Conservation (phyloP, 176 grass and related monocot genomes). For the Oryza officinalis region DNA sequence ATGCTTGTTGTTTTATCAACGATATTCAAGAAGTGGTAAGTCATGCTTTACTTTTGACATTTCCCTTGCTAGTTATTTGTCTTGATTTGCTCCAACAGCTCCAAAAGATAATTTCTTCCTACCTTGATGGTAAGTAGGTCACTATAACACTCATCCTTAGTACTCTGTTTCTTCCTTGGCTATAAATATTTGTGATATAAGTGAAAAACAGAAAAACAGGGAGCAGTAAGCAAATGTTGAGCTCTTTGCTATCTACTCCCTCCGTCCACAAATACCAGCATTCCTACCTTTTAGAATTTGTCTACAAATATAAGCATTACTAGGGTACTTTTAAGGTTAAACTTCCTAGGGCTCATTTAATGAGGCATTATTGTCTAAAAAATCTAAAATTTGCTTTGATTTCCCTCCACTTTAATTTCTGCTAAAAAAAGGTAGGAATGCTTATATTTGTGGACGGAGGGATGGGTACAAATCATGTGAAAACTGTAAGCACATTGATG, state of each 20-base stretch:
- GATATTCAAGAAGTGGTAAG: conserved; percentile 89
- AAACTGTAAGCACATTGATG: not conserved
- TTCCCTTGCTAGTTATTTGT: conserved; percentile 31
- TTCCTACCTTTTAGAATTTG: no score
- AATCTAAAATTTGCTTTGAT: no score
- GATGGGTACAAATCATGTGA: not conserved
- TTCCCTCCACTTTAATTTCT: no score
- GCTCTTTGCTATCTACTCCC: not conserved
- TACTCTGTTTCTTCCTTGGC: not conserved
- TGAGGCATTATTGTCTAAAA: no score
- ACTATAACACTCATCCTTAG: not conserved
- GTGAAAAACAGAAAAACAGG: not conserved
- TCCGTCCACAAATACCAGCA: not conserved
- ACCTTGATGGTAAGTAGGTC: not conserved
- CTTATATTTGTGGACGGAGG: no score
- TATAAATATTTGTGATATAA: not conserved
- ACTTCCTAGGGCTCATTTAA: no score
- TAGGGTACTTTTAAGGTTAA: no score
- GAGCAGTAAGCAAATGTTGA: not conserved
- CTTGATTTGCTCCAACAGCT: not conserved
- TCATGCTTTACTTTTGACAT: conserved; percentile 24
- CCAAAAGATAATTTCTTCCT: not conserved
- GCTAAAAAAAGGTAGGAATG: no score
- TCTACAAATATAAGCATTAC: no score
- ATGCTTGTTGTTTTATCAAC: conserved; percentile 61